Conservation (phyloP, 352 stramenopile species). For the Phytophthora uliginosa region DNA sequence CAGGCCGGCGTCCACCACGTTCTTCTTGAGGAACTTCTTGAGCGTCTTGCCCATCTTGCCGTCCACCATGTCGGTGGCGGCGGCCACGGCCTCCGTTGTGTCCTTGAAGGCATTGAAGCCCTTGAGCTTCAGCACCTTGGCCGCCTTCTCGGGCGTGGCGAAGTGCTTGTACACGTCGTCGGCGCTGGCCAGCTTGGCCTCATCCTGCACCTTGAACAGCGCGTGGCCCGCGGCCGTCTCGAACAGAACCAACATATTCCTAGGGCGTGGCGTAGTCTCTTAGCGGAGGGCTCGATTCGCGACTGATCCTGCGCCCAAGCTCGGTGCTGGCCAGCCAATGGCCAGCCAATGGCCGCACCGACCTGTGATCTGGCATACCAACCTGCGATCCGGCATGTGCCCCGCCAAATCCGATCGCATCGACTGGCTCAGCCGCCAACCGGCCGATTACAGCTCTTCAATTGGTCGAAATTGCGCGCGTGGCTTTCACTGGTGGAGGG, state of each 20-base stretch:
- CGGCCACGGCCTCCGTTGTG: slow-evolving; percentile 98
- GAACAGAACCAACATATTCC: slow-evolving; percentile 97
- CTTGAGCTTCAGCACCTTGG: slow-evolving; percentile 95
- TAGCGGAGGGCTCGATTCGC: slow-evolving; percentile 23
- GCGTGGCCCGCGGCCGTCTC: slow-evolving; percentile 99
- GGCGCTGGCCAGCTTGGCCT: slow-evolving; percentile 92
- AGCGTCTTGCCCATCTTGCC: slow-evolving; percentile 98
- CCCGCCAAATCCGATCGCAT: slow-evolving; percentile 27
- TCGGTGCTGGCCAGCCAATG: slow-evolving; percentile 27
- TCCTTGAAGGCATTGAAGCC: slow-evolving; percentile 99
- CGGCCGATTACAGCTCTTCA: background rate
- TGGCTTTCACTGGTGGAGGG: slow-evolving; percentile 59
- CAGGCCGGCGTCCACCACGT: slow-evolving; percentile 94
- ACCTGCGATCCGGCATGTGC: background rate
- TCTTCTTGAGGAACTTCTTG: slow-evolving; percentile 99
- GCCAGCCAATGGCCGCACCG: slow-evolving; percentile 9
- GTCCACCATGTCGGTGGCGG: slow-evolving; percentile 98
- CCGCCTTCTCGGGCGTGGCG: slow-evolving; percentile 90
- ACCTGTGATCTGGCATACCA: background rate
- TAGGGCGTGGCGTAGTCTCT: slow-evolving; percentile 43
- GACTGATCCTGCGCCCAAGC: slow-evolving; percentile 33
- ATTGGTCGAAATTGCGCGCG: slow-evolving; percentile 29
- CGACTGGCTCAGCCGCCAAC: slow-evolving; percentile 33
- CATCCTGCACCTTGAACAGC: slow-evolving; percentile 99
- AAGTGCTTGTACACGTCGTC: slow-evolving; percentile 96